A percentile compares a stretch with the other conserved stretches of the same genome.
Conservation (phyloP, 2,329 filamentous ascomycete species). For the Hypoxylon rubiginosum region DNA sequence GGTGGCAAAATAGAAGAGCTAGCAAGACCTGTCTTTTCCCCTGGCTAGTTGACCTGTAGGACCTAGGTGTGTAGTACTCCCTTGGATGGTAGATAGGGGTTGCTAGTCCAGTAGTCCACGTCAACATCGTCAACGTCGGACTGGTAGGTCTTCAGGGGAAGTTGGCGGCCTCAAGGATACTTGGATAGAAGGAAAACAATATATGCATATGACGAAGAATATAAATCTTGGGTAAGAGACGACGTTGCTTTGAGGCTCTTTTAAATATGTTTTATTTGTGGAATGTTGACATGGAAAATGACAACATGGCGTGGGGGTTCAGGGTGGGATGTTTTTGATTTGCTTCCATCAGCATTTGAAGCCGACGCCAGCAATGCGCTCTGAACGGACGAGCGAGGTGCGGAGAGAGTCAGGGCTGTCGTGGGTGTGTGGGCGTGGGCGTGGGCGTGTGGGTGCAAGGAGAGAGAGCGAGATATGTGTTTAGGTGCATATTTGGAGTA, state of each 20-base stretch:
- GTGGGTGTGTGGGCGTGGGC: neutral
- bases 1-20: constrained; percentile 27
- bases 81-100: constrained; percentile 4
- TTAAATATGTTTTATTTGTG: constrained; percentile 51
- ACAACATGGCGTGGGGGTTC: constrained; percentile 52
- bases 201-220: constrained; percentile 36
- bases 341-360: constrained; percentile 22
- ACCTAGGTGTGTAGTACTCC: constrained; percentile 4
- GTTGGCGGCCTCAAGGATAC: constrained; percentile 23
- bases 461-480: neutral
- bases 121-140: constrained; percentile 6
- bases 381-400: neutral
- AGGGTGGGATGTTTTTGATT: constrained; percentile 46
- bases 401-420: too few species aligned
- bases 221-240: constrained; percentile 43
- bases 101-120: constrained; percentile 26
- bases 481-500: constrained; percentile 1
- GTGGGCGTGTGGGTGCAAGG: neutral
- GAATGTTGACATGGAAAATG: constrained; percentile 52
- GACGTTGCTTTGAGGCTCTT: constrained; percentile 53
- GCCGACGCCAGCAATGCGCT: constrained; percentile 23
- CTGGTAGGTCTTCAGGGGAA: constrained; percentile 8
- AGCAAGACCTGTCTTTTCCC: neutral
- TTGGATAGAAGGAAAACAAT: constrained; percentile 37
- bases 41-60: constrained; percentile 9